Percentiles rank a stretch among this genome's conserved stretches.
phyloP scores from a whole-genome alignment of 371 early-diverging fungal species.

The Mortierella sp. region DNA sequence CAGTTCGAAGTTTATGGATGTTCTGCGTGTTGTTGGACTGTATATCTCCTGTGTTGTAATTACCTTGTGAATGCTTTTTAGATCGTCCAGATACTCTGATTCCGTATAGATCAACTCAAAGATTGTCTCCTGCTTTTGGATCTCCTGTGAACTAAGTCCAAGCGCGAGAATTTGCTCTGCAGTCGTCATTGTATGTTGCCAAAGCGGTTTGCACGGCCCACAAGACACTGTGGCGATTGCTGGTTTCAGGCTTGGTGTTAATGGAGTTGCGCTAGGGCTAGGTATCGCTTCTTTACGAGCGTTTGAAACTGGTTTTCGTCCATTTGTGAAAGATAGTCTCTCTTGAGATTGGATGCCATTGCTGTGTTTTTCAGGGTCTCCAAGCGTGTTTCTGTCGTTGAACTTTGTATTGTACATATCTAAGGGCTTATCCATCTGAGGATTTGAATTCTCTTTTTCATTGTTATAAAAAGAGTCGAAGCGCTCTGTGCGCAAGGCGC shows the following conservation, averaged over 20 bases:
- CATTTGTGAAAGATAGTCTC: not conserved
- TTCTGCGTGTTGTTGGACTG: too few species aligned
- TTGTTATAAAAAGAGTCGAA: constrained; percentile 6
- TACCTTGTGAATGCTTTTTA: constrained; percentile 53
- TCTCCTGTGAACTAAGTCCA: constrained; percentile 32
- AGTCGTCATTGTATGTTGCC: constrained; percentile 49
- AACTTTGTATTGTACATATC: constrained; percentile 11
- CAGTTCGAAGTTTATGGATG: not conserved
- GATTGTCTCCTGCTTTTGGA: constrained; percentile 55
- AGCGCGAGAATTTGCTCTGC: constrained; percentile 43
- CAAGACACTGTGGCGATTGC: constrained; percentile 15
- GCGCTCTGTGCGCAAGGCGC: constrained; percentile 9
- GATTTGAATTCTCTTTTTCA: constrained; percentile 12
- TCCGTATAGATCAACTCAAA: constrained; percentile 56
- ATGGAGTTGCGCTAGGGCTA: not conserved
- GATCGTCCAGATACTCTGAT: constrained; percentile 50
- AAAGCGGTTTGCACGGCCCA: constrained; percentile 40
- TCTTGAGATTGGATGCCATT: constrained; percentile 22
- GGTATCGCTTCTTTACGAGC: not conserved
- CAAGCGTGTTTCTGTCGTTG: constrained; percentile 14
- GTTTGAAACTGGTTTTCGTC: not conserved
- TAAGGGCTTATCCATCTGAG: constrained; percentile 10
- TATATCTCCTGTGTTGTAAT: not conserved
- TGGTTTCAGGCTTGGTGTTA: not conserved
- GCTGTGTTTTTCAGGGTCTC: constrained; percentile 15